A percentile compares a stretch with the other conserved stretches of the same genome.
phyloP scores from a whole-genome alignment of 2,329 filamentous ascomycete genomes.

The Aspergillus awamori region DNA sequence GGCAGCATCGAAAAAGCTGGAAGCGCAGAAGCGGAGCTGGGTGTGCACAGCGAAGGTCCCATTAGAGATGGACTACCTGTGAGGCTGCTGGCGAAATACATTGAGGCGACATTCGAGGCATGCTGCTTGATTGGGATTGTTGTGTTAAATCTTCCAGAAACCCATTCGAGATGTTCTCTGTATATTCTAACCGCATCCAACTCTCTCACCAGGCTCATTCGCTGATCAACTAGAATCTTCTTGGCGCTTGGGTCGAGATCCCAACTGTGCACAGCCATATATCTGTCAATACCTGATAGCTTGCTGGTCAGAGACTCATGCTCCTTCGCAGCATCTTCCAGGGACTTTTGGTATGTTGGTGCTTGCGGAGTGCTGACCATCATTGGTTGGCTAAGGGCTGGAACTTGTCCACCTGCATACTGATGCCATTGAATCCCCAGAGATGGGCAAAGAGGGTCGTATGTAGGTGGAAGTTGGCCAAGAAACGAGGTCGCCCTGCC shows the following conservation, averaged over 20 bases:
- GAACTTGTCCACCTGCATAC: conserved; percentile 6
- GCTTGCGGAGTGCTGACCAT: conserved; percentile 17
- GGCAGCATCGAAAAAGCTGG: neutral
- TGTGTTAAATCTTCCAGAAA: conserved; percentile 18
- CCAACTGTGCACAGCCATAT: conserved; percentile 44
- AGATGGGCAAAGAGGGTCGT: conserved; percentile 17
- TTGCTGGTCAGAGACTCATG: conserved; percentile 35
- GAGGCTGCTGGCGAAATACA: neutral
- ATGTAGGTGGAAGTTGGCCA: conserved; percentile 10
- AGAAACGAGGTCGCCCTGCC: conserved; percentile 7
- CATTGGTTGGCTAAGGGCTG: conserved; percentile 16
- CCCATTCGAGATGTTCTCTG: conserved; percentile 39
- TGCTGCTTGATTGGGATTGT: conserved; percentile 8
- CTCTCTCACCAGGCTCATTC: conserved; percentile 41
- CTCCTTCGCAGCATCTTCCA: conserved; percentile 35
- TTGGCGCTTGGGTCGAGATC: conserved; percentile 40
- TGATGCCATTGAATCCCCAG: conserved; percentile 15
- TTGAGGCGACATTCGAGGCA: neutral
- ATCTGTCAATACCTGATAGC: conserved; percentile 41
- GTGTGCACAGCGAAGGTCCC: neutral
- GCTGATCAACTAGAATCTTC: conserved; percentile 39
- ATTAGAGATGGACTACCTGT: neutral
- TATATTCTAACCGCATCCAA: conserved; percentile 40
- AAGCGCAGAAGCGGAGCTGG: neutral
- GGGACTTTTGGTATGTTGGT: conserved; percentile 22